These are phyloP conservation scores for Vararia minispora DNA, from an alignment of 768 basidiomycete species.

Conservation along the genomic window DNA sequence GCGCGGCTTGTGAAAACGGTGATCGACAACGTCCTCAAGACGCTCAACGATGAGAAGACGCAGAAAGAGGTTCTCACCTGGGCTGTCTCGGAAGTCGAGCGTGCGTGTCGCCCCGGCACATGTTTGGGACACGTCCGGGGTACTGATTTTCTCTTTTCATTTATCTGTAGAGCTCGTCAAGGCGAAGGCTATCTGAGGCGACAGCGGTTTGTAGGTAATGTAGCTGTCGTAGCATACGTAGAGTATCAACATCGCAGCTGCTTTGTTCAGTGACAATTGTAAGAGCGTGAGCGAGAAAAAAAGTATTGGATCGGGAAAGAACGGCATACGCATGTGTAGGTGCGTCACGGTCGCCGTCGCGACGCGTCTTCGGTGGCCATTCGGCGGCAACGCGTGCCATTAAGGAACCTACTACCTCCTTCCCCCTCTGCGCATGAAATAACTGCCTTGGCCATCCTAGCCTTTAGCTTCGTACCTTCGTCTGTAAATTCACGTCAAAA, in stretches of 20 bases:
- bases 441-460: too few species aligned
- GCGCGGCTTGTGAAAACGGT: conserved; percentile 79
- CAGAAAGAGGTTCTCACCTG: conserved; percentile 73
- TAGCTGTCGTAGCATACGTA: too few species aligned
- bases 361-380: conserved; percentile 8
- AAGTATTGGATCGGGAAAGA: too few species aligned
- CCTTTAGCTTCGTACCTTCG: too few species aligned
- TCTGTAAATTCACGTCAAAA: conserved; percentile 30
- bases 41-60: conserved; percentile 77
- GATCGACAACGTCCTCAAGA: conserved; percentile 78
- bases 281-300: conserved; percentile 3
- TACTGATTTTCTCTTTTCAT: conserved; percentile 1
- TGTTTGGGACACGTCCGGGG: not conserved
- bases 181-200: conserved; percentile 80
- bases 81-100: conserved; percentile 85
- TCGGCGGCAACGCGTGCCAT: too few species aligned
- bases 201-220: too few species aligned
- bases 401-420: too few species aligned
- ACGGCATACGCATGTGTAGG: too few species aligned
- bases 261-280: too few species aligned
- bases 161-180: conserved; percentile 67
- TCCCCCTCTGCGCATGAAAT: too few species aligned
- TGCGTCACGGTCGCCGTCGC: conserved; percentile 4
- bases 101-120: conserved; percentile 40
- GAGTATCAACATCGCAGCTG: too few species aligned